Base-by-base conservation (phyloP, 2,329 filamentous ascomycete species). In the Calonectria hongkongensis region DNA sequence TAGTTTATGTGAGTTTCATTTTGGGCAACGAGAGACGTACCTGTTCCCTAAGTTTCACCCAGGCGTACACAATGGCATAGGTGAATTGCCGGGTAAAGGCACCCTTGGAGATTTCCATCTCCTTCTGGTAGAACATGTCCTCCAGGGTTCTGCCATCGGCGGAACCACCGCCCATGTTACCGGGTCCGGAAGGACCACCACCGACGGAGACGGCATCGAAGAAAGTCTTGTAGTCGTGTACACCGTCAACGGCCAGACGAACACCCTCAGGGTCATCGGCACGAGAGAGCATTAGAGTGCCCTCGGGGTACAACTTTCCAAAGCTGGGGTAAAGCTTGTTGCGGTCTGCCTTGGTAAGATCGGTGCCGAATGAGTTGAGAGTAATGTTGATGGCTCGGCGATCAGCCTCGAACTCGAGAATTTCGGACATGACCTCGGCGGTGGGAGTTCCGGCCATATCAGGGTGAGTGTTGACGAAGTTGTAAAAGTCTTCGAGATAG, bases 81-180 rank as follows among this genome's bases (percentile, higher is more conserved):
- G 95, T 98, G 84, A 99, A 99, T 84, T 99, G 97, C 78, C 95
- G 91, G 6, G 97, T 99, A 83, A 99, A 99, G 10, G 96, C 95
- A 73, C 93, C 87, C 89, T 99, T 99, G 69, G 94, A 96, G 75
- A 98, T 94, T 84, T 99, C 96, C 97, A 98, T 98, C 87, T 99
- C 97, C 87, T 98, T 98, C 85, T 98, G 95, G 84, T 99, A 99
- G 86, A 99, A 99, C 88, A 99, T 89, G 82, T 99, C 97, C 83
- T 99, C 97, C 79, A 99, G 85, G 80, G 96, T 98, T 87, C 94
- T 95, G 62, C 94, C 94, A 78, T 98, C 95, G 18, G 91, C 89
- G 30, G 93, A 92, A n/a, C 91, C 88, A 43, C 95, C 95, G 28
- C 92, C 91, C 94, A 96, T 95, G 85, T 97, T 98, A 56, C 95